Base-by-base conservation (phyloP, 2,329 filamentous ascomycete species). In the Cytospora leucostoma region DNA sequence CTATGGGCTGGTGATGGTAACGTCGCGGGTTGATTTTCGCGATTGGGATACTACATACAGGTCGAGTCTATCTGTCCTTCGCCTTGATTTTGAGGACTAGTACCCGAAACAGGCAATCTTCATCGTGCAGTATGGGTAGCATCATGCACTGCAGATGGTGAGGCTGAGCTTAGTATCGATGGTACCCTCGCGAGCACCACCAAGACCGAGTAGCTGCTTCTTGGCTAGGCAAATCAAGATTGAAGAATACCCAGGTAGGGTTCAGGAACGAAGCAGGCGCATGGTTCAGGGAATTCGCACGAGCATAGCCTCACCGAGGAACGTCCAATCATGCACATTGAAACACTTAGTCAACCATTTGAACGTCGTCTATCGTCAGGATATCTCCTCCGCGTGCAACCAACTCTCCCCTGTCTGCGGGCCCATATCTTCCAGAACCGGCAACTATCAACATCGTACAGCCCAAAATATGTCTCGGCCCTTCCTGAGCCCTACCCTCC, bases 361-460 rank as follows among this genome's bases (percentile, higher is more conserved):
- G 49, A 50, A 47, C 51, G 54, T 61, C 59, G 59, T 55, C 59
- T 55, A 55, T 33, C 38, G 51, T 55, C 59, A 61, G 59, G 59
- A 61, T 61, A 61, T 61, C 59, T 61, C 44, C 44, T 47, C 59
- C 47, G 51, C 51, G 33, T 55, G 54, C 59, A 61, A 61, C 47
- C 59, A 55, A 47, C 44, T 47, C 44, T 47, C 44, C 44, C 44
- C n/a, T 47, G 44, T 47, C 27, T 21, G 44, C 44, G 38, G 11
- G n/a, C 44, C 44, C n/a, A 37, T 44, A 44, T 44, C 19, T 44
- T 13, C 60, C 56, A 55, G 40, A 21, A 51, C 34, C 44, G 21
- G 33, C 51, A 37, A 56, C 37, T 63, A 63, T 47, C 52, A 63
- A 50, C 52, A 63, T 37, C 56, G 19, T 51, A 49, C n/a, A 35